Percentiles rank a stretch among this genome's conserved stretches.
Conservation (phyloP, 2,329 filamentous ascomycete species). For the Ophiostoma australiae region DNA sequence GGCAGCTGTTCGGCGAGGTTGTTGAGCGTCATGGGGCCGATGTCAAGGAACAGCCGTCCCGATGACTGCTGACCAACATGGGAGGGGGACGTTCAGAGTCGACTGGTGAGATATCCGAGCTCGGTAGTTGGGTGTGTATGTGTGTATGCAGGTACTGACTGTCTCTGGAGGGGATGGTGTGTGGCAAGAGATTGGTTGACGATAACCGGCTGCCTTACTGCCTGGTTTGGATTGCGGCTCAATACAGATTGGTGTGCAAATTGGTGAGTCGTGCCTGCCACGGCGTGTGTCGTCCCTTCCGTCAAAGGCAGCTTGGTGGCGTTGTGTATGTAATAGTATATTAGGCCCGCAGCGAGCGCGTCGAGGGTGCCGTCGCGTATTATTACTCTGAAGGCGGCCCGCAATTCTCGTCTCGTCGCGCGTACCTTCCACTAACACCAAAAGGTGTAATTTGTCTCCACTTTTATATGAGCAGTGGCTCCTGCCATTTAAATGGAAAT, state of each 20-base stretch:
- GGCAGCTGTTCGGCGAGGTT: constrained; percentile 54
- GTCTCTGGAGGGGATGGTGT: background rate
- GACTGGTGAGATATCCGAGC: background rate
- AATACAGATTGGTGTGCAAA: background rate
- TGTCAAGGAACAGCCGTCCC: constrained; percentile 36
- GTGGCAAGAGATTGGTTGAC: constrained; percentile 19
- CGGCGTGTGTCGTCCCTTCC: constrained; percentile 16
- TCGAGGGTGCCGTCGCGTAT: constrained; percentile 21
- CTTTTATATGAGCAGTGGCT: background rate
- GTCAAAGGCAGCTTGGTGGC: constrained; percentile 12
- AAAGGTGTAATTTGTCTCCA: background rate
- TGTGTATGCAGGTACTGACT: constrained; percentile 2
- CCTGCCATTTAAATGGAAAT: constrained; percentile 1
- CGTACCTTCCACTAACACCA: constrained; percentile 16
- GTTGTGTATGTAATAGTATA: constrained; percentile 24
- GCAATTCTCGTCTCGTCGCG: constrained; percentile 17
- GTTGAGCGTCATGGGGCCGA: constrained; percentile 58
- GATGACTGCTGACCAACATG: constrained; percentile 29
- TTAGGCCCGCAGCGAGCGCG: constrained; percentile 26
- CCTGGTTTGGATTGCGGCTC: constrained; percentile 2
- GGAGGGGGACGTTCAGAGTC: background rate
- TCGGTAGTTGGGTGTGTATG: background rate
- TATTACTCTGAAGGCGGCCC: constrained; percentile 16
- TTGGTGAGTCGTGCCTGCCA: constrained; percentile 13
- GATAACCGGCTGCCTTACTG: background rate